A percentile compares a stretch with the other conserved stretches of the same genome.
phyloP scores from a whole-genome alignment of 768 basidiomycete species.

The Lyophyllum atratum region DNA sequence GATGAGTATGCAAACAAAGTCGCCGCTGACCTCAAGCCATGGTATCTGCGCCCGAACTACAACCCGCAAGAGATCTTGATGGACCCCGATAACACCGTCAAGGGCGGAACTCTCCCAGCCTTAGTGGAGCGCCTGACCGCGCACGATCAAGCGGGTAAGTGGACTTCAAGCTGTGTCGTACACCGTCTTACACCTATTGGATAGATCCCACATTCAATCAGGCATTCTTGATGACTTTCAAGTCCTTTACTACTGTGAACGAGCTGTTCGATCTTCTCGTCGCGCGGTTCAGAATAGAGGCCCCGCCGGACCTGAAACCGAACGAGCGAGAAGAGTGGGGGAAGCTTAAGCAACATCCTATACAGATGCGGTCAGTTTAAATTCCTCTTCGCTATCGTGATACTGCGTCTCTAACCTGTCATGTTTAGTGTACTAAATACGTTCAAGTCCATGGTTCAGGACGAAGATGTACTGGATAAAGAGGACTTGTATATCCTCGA shows the following conservation, averaged over 20 bases:
- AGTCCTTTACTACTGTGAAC: conserved; percentile 85
- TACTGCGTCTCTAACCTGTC: neutral
- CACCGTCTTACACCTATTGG: neutral
- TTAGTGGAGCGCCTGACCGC: conserved; percentile 89
- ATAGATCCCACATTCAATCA: conserved; percentile 72
- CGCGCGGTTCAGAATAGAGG: conserved; percentile 74
- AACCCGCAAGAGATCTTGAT: conserved; percentile 79
- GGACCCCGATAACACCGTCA: conserved; percentile 80
- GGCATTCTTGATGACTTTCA: conserved; percentile 95
- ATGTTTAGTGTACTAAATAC: conserved; percentile 79
- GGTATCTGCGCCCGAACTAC: conserved; percentile 87
- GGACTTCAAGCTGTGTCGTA: neutral
- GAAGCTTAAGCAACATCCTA: conserved; percentile 81
- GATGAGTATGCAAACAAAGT: conserved; percentile 46
- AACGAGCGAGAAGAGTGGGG: conserved; percentile 78
- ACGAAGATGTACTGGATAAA: conserved; percentile 82
- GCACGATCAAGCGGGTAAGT: conserved; percentile 83
- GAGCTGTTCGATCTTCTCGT: conserved; percentile 83
- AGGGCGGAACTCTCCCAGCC: conserved; percentile 84
- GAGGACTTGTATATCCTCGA: conserved; percentile 84
- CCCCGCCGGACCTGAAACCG: conserved; percentile 65
- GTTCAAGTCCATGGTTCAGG: conserved; percentile 85
- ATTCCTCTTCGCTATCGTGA: conserved; percentile 5
- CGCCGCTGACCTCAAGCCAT: conserved; percentile 57
- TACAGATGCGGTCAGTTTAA: conserved; percentile 75